Evolutionary conservation across 352 stramenopile species (phyloP).

Genomic region (Paralagenidium karlingii): DNA sequence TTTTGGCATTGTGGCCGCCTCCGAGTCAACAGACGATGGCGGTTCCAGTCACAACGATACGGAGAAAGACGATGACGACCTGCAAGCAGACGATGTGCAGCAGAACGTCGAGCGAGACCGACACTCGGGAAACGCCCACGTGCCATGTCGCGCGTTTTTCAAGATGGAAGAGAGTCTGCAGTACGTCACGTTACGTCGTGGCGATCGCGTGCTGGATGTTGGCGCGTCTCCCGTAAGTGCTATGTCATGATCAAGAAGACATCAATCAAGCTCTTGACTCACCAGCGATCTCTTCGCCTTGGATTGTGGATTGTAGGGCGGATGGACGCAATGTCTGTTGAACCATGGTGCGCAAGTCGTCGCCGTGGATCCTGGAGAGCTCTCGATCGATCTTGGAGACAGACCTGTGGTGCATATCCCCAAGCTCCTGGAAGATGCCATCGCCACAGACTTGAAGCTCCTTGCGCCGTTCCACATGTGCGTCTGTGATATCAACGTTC

Average conservation of each 20-base stretch:
- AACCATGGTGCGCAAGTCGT: constrained; percentile 25
- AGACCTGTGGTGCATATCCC: constrained; percentile 24
- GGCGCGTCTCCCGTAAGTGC: constrained; percentile 25
- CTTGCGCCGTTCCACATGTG: constrained; percentile 25
- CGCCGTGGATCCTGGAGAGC: constrained; percentile 30
- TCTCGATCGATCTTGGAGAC: constrained; percentile 16
- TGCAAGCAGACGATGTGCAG: too few relatives aligned
- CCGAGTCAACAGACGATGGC: background rate
- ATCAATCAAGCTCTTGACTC: background rate
- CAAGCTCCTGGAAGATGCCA: constrained; percentile 23
- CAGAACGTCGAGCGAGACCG: too few relatives aligned
- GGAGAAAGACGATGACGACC: background rate
- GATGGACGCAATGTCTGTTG: constrained; percentile 39
- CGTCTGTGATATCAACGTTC: constrained; percentile 35
- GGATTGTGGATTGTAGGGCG: constrained; percentile 10
- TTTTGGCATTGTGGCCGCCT: constrained; percentile 16
- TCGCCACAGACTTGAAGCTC: constrained; percentile 4
- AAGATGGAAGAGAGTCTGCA: constrained; percentile 32
- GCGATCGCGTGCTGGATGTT: constrained; percentile 26
- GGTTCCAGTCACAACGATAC: background rate
- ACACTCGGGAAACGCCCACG: too few relatives aligned
- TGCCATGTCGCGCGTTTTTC: constrained; percentile 36
- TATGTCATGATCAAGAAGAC: background rate
- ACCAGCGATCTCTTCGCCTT: too few relatives aligned
- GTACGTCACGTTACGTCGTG: constrained; percentile 7